Percentiles rank a stretch among this genome's conserved stretches.
Evolutionary conservation across 768 basidiomycete genomes (phyloP).

Genomic region (Amanita muscaria): DNA sequence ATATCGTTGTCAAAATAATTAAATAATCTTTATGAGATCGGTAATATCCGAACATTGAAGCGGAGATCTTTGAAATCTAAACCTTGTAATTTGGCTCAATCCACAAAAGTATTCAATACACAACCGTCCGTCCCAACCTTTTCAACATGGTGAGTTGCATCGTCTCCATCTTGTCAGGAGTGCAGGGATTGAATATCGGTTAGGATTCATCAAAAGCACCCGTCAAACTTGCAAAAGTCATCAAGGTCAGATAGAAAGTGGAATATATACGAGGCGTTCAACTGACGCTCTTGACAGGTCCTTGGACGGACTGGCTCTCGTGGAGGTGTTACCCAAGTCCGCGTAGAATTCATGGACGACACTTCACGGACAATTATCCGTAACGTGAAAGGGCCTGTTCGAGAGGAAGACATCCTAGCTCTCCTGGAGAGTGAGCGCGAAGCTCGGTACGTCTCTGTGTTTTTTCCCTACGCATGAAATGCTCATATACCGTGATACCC

Average conservation of each 20-base stretch:
- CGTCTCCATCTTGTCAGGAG: background rate
- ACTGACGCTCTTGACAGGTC: conserved; percentile 45
- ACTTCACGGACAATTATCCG: conserved; percentile 92
- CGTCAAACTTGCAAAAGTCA: conserved; percentile 96
- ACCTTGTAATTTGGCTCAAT: conserved; percentile 16
- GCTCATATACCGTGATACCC: background rate
- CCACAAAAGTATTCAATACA: conserved; percentile 13
- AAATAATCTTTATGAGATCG: background rate
- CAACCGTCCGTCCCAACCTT: conserved; percentile 6
- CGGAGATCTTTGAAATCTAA: conserved; percentile 12
- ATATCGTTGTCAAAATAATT: conserved; percentile 6
- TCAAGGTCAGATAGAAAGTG: conserved; percentile 56
- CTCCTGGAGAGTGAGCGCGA: conserved; percentile 98
- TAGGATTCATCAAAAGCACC: conserved; percentile 85
- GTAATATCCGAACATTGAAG: conserved; percentile 2
- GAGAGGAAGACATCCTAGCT: conserved; percentile 93
- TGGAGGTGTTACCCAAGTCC: conserved; percentile 98
- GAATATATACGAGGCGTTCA: background rate
- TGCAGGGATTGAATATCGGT: conserved; percentile 7
- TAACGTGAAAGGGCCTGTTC: conserved; percentile 97
- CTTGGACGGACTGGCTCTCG: conserved; percentile 98
- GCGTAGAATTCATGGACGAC: conserved; percentile 99
- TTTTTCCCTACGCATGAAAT: conserved; percentile 5
- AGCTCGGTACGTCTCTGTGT: conserved; percentile 71
- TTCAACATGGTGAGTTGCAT: conserved; percentile 25